Base-by-base conservation (phyloP, 1,284 basidiomycete species). In the Trametes pubescens region DNA sequence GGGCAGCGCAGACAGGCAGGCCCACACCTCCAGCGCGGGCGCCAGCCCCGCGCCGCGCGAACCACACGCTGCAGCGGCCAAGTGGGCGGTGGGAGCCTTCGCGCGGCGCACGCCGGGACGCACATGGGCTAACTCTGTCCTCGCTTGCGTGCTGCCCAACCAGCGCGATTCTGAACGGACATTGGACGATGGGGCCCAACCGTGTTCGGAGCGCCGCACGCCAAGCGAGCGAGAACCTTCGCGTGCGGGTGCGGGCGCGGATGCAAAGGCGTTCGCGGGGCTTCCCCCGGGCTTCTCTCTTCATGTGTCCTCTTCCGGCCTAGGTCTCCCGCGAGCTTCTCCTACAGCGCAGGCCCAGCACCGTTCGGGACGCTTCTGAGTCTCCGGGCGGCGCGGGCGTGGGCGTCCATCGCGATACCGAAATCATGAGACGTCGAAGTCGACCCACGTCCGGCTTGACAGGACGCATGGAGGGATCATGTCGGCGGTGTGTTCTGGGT, bases 251-350 rank as follows among this genome's bases (percentile, higher is more conserved):
- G 29, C 29, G 29, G 44, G 24, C 47, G 47, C 47, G 47, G 24
- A n/a, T 26, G 47, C 47, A 26, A 24, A 48, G 18, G 18, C 43
- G 21, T 13, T 18, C 38, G 21, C 8, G 5, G 24, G 5, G n/a
- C 10, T 48, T 48, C 47, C 14, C 5, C 24, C 47, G 24, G 22
- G 7, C 47, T 16, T 44, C 43, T 21, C 8, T 44, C 43, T 48
- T 48, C 47, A 48, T 48, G 47, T 52, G 51, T 38, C 51, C 51
- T 52, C 34, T 52, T 52, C 34, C 21, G 51, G 51, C 51, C 47
- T 48, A 48, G 47, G 24, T 24, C 47, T 52, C 51, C 51, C 51
- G 34, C 51, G 34, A 52, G 26, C 32, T 37, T 37, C 34, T 24
- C 21, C 22, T 13, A 11, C 26, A n/a, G 43, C 14, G 21, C 18